Percentiles rank a stretch among this genome's conserved stretches.
phyloP scores from a whole-genome alignment of 2,329 filamentous ascomycete genomes.

The Fusarium pilosicola region DNA sequence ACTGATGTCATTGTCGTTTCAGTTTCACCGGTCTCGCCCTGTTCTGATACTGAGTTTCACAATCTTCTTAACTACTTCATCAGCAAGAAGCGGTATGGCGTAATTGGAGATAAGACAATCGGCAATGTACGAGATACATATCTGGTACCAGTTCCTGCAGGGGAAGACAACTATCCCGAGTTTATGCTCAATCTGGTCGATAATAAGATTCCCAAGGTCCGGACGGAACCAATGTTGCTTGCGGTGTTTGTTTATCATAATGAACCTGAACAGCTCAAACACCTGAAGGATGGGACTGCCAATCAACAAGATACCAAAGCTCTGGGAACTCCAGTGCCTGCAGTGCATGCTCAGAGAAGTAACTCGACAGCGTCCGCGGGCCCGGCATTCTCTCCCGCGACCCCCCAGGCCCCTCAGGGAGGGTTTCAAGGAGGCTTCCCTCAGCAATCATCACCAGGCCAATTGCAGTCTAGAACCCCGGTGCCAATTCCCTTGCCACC shows the following conservation, averaged over 20 bases:
- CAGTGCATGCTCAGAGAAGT: conserved; percentile 53
- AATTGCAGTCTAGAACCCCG: conserved; percentile 49
- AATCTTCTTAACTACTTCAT: conserved; percentile 89
- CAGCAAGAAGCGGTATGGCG: conserved; percentile 84
- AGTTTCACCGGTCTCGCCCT: conserved; percentile 71
- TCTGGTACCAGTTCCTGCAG: conserved; percentile 83
- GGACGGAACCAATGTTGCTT: conserved; percentile 80
- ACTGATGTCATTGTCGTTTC: conserved; percentile 87
- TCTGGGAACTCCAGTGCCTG: conserved; percentile 49
- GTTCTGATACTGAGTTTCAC: conserved; percentile 72
- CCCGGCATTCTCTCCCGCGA: conserved; percentile 65
- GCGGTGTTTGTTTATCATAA: conserved; percentile 86
- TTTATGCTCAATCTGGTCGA: conserved; percentile 91
- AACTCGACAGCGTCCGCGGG: conserved; percentile 57
- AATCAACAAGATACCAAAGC: conserved; percentile 23
- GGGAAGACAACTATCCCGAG: conserved; percentile 76
- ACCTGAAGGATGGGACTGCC: conserved; percentile 33
- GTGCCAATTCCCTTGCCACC: conserved; percentile 51
- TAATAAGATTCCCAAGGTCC: conserved; percentile 77
- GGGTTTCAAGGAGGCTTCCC: conserved; percentile 47
- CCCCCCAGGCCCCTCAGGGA: conserved; percentile 50
- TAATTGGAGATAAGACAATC: conserved; percentile 79
- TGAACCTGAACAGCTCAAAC: conserved; percentile 54
- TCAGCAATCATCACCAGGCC: conserved; percentile 48
- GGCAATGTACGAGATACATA: conserved; percentile 90